Evolutionary conservation across 306 rosid genomes (phyloP).

Genomic region (Ormosia emarginata): DNA sequence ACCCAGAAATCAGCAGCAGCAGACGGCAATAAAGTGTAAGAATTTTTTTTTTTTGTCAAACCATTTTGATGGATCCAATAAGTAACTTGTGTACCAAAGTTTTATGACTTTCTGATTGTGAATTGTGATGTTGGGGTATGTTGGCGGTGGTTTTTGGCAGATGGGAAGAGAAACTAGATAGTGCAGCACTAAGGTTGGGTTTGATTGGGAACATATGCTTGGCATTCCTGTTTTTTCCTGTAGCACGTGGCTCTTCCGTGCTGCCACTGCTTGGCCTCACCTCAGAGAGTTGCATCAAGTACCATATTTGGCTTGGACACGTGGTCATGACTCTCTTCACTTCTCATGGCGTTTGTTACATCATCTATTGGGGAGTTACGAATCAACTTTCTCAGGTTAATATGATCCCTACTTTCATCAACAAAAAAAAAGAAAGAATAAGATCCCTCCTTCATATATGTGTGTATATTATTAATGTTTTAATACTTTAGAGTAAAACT

Average conservation of each 20-base stretch:
- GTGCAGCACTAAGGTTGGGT: constrained; percentile 42
- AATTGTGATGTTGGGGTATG: not conserved
- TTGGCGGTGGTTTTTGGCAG: constrained; percentile 34
- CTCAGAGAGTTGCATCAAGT: constrained; percentile 67
- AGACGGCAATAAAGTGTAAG: constrained; percentile 50
- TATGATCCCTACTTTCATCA: not conserved
- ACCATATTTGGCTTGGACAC: constrained; percentile 87
- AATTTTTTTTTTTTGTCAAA: not conserved
- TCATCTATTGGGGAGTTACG: constrained; percentile 47
- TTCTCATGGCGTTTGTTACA: constrained; percentile 50
- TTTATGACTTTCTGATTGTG: not conserved
- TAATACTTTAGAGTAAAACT: too few species aligned
- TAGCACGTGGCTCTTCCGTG: constrained; percentile 74
- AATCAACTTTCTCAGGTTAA: constrained; percentile 38
- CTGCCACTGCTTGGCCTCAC: constrained; percentile 73
- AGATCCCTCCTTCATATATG: not conserved
- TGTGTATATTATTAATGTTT: too few species aligned
- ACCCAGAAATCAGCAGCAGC: constrained; percentile 32
- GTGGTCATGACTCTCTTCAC: constrained; percentile 59
- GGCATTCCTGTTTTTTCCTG: constrained; percentile 65
- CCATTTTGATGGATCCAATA: not conserved
- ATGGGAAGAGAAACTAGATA: constrained; percentile 55
- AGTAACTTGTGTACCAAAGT: not conserved
- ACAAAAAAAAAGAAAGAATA: too few species aligned
- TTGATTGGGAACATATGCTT: constrained; percentile 54